Base-by-base conservation (phyloP, 495 filamentous ascomycete genomes). In the Coniosporium apollinis region DNA sequence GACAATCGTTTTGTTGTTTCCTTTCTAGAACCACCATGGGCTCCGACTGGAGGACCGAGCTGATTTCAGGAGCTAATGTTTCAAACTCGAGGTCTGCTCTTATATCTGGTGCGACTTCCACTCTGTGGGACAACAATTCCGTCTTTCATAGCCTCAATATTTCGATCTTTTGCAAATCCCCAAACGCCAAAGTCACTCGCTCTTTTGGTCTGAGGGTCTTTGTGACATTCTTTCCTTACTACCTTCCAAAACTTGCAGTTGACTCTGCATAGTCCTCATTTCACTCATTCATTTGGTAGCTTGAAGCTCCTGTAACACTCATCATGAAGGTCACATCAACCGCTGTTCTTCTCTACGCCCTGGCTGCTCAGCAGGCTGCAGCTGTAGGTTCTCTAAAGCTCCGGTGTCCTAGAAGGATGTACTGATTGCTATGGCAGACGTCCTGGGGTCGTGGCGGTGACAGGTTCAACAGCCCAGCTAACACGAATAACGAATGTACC, bases 401-500 rank as follows among this genome's bases (percentile, higher is more conserved):
- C 52, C 52, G 54, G 49, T 31, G 22, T 9, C 4, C 16, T 28
- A 35, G 30, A 3, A 33, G 10, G 34, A 21, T 26, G 15, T 22
- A 14, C 10, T 38, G 26, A 26, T 13, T 22, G 15, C 5, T 10
- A 22, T 26, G 18, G n/a, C 19, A 19, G 16, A 13, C 15, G 40
- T 35, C 52, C 55, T 51, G 86, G 79, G 69, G 55, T 58, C 48
- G 60, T 66, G 38, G 65, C 72, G 34, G 52, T 64, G 25, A 54
- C 65, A 24, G 34, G 32, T 92, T 74, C 60, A 59, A 61, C 31
- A 77, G 64, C 60, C 82, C 83, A 5, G 58, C 58, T 33, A 84
- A 81, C 63, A 76, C 70, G 48, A 58, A 82, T 60, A 87, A 91
- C 59, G 55, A 74, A 33, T 92, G 84, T 62, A 73, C 65, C 32